These are phyloP conservation scores for Knoxia roxburghii DNA, from an alignment of 257 asterid genomes.

Conservation along the genomic window DNA sequence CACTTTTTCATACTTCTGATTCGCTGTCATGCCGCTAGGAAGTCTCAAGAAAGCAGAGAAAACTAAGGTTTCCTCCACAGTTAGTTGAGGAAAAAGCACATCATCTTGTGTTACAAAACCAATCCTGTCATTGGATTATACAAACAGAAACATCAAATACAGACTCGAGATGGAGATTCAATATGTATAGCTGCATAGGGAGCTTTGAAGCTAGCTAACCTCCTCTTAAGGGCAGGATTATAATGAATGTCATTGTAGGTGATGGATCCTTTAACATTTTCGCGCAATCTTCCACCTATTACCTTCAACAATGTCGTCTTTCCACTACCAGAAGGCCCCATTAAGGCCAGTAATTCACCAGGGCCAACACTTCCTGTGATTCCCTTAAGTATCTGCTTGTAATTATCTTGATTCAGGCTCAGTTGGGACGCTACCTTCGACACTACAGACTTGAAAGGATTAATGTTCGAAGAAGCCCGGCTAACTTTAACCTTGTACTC, in stretches of 20 bases:
- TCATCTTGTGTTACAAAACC: slow-evolving; percentile 94
- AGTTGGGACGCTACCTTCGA: slow-evolving; percentile 49
- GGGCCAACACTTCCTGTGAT: slow-evolving; percentile 84
- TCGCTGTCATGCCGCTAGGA: slow-evolving; percentile 58
- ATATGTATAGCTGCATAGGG: background rate
- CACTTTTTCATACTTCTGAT: slow-evolving; percentile 63
- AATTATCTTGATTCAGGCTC: slow-evolving; percentile 37
- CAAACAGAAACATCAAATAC: background rate
- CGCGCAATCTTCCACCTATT: slow-evolving; percentile 66
- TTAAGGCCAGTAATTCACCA: slow-evolving; percentile 80
- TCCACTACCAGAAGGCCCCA: slow-evolving; percentile 99
- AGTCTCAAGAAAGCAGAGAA: slow-evolving; percentile 84
- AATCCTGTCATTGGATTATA: slow-evolving; percentile 41
- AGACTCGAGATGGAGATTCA: too few species aligned
- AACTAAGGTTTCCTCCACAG: slow-evolving; percentile 84
- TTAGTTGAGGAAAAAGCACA: slow-evolving; percentile 78
- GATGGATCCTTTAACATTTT: slow-evolving; percentile 63
- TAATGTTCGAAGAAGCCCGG: slow-evolving; percentile 31
- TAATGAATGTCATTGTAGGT: slow-evolving; percentile 70
- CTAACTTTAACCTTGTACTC: slow-evolving; percentile 66
- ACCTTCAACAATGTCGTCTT: slow-evolving; percentile 79
- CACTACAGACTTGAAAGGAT: slow-evolving; percentile 56
- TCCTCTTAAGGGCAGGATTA: slow-evolving; percentile 67
- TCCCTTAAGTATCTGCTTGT: slow-evolving; percentile 82
- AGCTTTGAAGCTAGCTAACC: slow-evolving; percentile 29